These are phyloP conservation scores for Coriaria nepalensis DNA, from an alignment of 306 rosid species.

Conservation along the genomic window DNA sequence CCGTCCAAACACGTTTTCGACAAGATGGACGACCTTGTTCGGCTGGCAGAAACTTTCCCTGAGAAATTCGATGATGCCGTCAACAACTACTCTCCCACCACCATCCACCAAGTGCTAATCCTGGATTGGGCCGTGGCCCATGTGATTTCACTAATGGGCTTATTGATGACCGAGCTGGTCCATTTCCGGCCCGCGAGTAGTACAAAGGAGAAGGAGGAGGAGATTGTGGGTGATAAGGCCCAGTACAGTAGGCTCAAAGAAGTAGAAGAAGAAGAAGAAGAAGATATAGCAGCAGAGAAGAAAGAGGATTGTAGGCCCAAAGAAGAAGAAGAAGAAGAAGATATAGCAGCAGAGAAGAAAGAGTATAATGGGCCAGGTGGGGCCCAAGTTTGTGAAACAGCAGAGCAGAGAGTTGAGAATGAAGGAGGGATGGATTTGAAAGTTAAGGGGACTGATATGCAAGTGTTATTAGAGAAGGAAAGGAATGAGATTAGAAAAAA, in stretches of 20 bases:
- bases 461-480: neutral
- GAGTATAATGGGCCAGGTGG: neutral
- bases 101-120: slow-evolving; percentile 18
- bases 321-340: slow-evolving; percentile 1
- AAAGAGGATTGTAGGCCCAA: neutral
- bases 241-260: neutral
- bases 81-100: slow-evolving; percentile 19
- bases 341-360: neutral
- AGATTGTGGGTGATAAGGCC: neutral
- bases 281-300: neutral
- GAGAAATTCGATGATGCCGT: slow-evolving; percentile 29
- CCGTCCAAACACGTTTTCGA: slow-evolving; percentile 30
- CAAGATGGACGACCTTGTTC: slow-evolving; percentile 39
- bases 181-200: slow-evolving; percentile 18
- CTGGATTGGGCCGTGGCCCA: slow-evolving; percentile 29
- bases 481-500: neutral
- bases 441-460: too few relatives aligned
- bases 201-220: slow-evolving; percentile 27
- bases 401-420: neutral
- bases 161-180: slow-evolving; percentile 22
- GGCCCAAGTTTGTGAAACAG: neutral
- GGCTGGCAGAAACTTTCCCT: slow-evolving; percentile 23
- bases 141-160: slow-evolving; percentile 28
- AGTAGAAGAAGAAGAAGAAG: slow-evolving; percentile 4
- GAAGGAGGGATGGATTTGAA: slow-evolving; percentile 1